These are phyloP conservation scores for Nothopassalora personata DNA, from an alignment of 2,329 filamentous ascomycete genomes.

Conservation along the genomic window DNA sequence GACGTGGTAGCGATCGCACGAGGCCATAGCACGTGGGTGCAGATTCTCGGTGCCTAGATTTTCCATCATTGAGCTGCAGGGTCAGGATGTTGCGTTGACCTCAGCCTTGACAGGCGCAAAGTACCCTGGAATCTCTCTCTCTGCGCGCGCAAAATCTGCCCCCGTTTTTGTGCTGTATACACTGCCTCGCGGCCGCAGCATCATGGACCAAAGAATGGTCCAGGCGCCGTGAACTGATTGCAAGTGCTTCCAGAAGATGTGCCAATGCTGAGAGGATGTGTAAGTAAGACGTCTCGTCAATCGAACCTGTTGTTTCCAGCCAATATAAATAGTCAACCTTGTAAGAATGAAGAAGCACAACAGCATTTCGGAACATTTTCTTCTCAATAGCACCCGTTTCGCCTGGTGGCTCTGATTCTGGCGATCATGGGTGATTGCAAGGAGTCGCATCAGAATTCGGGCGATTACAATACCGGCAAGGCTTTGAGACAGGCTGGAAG, in stretches of 20 bases:
- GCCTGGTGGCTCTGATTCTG: constrained; percentile 22
- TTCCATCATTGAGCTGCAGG: not conserved
- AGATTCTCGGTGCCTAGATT: not conserved
- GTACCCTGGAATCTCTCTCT: not conserved
- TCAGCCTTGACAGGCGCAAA: not conserved
- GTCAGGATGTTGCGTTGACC: not conserved
- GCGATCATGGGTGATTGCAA: constrained; percentile 25
- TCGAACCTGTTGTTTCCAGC: too few species aligned
- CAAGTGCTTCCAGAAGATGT: not conserved
- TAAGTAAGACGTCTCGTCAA: not conserved
- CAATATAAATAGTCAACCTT: not conserved
- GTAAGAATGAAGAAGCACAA: not conserved
- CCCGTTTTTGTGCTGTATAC: not conserved
- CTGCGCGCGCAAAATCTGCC: not conserved
- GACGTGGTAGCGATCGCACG: not conserved
- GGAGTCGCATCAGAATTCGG: not conserved
- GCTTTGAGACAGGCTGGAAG: constrained; percentile 16
- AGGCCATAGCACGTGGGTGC: not conserved
- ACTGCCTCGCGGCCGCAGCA: not conserved
- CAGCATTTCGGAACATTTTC: too few species aligned
- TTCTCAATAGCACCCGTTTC: not conserved
- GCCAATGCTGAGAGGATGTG: not conserved
- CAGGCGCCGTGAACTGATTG: not conserved
- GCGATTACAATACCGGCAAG: constrained; percentile 11
- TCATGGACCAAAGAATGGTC: not conserved